Conservation (phyloP, 257 asterid species). For the Solanum corneliomulleri region DNA sequence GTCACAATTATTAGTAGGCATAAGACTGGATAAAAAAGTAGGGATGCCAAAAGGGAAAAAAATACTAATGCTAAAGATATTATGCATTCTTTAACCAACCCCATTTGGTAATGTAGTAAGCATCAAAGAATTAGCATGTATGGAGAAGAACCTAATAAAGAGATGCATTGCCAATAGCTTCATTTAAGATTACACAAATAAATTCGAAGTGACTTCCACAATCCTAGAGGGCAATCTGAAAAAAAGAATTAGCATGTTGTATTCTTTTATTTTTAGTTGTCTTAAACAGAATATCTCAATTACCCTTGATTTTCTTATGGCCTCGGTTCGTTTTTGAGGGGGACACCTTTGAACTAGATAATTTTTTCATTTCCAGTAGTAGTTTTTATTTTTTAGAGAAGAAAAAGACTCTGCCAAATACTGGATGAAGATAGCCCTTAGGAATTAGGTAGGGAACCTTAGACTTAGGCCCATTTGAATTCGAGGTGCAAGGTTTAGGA, state of each 20-base stretch:
- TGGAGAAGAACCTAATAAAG: not conserved
- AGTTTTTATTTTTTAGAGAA: not conserved
- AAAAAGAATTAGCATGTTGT: not conserved
- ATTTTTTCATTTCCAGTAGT: not conserved
- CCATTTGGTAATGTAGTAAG: not conserved
- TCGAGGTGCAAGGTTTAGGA: not conserved
- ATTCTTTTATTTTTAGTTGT: not conserved
- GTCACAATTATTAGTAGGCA: not conserved
- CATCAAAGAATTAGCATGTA: not conserved
- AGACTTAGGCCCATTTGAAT: not conserved
- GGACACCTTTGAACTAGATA: not conserved
- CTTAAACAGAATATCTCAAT: not conserved
- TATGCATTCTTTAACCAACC: not conserved
- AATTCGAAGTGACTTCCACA: not conserved
- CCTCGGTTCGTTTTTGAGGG: not conserved
- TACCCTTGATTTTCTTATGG: not conserved
- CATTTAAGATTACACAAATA: not conserved
- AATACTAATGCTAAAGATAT: not conserved
- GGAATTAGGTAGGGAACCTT: not conserved
- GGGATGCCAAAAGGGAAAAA: not conserved
- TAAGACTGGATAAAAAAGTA: not conserved
- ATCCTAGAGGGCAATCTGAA: not conserved
- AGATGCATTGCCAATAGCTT: not conserved
- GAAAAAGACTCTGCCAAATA: not conserved
- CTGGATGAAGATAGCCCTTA: not conserved